phyloP scores from a whole-genome alignment of 768 basidiomycete genomes.

The Auricularia cornea region DNA sequence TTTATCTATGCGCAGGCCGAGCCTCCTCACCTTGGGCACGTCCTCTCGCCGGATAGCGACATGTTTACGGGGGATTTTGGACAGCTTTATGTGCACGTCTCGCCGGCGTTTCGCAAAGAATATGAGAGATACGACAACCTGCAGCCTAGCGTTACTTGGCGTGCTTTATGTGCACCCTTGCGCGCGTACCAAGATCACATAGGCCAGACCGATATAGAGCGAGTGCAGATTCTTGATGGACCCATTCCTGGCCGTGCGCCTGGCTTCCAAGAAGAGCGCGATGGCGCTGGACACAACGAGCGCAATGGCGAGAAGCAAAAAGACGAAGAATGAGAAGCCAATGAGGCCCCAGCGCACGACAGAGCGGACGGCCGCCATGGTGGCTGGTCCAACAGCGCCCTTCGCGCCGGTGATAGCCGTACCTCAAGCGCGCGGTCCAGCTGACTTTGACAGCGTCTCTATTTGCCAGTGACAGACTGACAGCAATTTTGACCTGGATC shows the following conservation, averaged over 20 bases:
- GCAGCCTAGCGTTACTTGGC: neutral
- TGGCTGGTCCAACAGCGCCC: slow-evolving; percentile 24
- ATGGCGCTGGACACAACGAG: slow-evolving; percentile 56
- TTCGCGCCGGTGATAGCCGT: too few species aligned
- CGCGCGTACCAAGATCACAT: slow-evolving; percentile 48
- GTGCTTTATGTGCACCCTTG: neutral
- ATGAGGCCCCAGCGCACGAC: slow-evolving; percentile 41
- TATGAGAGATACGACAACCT: slow-evolving; percentile 51
- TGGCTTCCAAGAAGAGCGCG: slow-evolving; percentile 62
- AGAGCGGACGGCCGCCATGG: slow-evolving; percentile 50
- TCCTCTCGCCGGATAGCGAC: slow-evolving; percentile 44
- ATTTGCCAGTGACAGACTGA: too few species aligned
- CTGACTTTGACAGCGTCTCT: too few species aligned
- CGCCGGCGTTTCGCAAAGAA: slow-evolving; percentile 64
- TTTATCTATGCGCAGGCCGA: neutral
- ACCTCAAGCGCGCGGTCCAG: too few species aligned
- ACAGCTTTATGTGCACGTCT: slow-evolving; percentile 53
- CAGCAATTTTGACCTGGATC: too few species aligned
- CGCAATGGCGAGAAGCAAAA: slow-evolving; percentile 22
- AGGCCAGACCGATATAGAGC: slow-evolving; percentile 60
- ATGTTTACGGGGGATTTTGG: slow-evolving; percentile 57
- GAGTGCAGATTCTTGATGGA: slow-evolving; percentile 55
- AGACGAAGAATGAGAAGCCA: slow-evolving; percentile 23
- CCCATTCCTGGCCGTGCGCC: slow-evolving; percentile 48
- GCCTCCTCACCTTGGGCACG: slow-evolving; percentile 45